These are phyloP conservation scores for Colletotrichum sp. DNA, from an alignment of 2,329 filamentous ascomycete species.

Conservation along the genomic window DNA sequence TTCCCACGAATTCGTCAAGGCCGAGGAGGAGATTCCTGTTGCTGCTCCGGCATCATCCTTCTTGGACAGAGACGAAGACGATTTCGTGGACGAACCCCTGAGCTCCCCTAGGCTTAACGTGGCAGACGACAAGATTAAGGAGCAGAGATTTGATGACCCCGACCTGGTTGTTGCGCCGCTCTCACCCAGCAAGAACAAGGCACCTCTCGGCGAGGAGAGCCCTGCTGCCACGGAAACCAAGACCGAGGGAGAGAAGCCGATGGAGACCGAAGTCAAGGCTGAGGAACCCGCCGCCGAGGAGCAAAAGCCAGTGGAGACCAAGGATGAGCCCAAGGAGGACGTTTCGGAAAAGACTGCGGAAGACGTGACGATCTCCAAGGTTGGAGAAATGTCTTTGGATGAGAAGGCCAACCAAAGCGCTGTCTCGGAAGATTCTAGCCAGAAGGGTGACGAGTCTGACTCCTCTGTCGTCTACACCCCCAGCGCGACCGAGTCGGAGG, in stretches of 20 bases:
- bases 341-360: neutral
- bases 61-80: slow-evolving; percentile 65
- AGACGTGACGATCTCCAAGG: slow-evolving; percentile 3
- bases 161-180: slow-evolving; percentile 63
- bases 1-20: slow-evolving; percentile 71
- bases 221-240: slow-evolving; percentile 19
- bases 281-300: neutral
- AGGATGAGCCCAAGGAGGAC: neutral
- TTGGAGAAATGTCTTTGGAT: slow-evolving; percentile 10
- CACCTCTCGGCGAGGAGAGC: slow-evolving; percentile 21
- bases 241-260: neutral
- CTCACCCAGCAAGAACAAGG: slow-evolving; percentile 51
- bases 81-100: slow-evolving; percentile 80
- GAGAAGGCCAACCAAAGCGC: slow-evolving; percentile 5
- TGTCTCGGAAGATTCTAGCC: slow-evolving; percentile 1
- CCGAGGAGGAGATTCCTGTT: slow-evolving; percentile 54
- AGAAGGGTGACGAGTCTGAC: slow-evolving; percentile 29
- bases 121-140: slow-evolving; percentile 60
- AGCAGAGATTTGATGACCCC: slow-evolving; percentile 58
- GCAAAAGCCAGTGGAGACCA: neutral
- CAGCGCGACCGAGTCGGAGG: slow-evolving; percentile 7
- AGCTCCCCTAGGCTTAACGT: slow-evolving; percentile 70
- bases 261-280: slow-evolving; percentile 4
- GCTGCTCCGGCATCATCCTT: slow-evolving; percentile 28
- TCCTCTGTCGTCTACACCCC: slow-evolving; percentile 28